Evolutionary conservation across 768 basidiomycete species (phyloP), one percentile per base, ranked within the genome.

Genomic region (Clavulina sp.): DNA sequence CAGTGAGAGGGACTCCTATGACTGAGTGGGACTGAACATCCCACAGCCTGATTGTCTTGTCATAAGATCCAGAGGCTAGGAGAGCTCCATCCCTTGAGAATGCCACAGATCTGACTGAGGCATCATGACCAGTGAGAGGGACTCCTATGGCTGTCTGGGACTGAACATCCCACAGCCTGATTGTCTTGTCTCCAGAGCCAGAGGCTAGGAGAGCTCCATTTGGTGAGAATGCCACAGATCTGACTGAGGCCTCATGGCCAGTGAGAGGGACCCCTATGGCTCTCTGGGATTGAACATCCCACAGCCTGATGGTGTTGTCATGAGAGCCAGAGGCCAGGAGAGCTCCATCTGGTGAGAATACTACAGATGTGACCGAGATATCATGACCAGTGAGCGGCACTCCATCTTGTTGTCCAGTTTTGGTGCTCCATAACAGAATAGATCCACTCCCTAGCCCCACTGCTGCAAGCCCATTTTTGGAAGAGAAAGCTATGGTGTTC

Each of bases 31-130:
- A 65, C 49, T 68, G 65, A 29, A 68, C 62, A 56, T 70, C 67
- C 70, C 70, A 72, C 41, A 71, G 63, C 28, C 65, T 56, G 4
- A 68, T 68, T 4, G 65, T 68, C 60, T 66, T 66, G 61, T 72
- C 70, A 6, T 67, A 67, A 1, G 67, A 68, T 1, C 69, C 70
- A 9, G 68, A 69, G 24, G 68, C 66, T 44, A 71, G 60, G 5
- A 4, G n/a, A 29, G 7, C 9, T 19, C n/a, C n/a, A n/a, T 38
- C 34, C 19, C 9, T 7, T 7, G 34, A 38, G 34, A 7, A 38
- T 38, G 34, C 34, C 34, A 38, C 34, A 7, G 34, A 38, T n/a
- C 19, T 6, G 7, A 48, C 47, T 28, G 4, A 5, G 5, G 9
- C 24, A 7, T 7, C 31, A 29, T 48, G 47, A 7, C 5, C 47